phyloP scores from a whole-genome alignment of 1,139 yeast genomes.

The Pichia sp. region DNA sequence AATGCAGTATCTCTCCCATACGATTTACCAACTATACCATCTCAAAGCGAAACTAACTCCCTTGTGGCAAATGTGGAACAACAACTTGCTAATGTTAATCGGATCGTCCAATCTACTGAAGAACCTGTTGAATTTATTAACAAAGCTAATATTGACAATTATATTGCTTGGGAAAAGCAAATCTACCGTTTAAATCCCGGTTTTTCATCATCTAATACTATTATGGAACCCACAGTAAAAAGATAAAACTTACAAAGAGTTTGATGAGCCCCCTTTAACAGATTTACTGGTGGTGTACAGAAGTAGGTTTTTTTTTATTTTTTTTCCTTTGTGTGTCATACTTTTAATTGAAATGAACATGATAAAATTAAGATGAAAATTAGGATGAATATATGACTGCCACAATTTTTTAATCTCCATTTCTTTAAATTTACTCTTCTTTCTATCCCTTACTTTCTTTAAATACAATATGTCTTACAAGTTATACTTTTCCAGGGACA shows the following conservation, averaged over 20 bases:
- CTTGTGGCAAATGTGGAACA: no score
- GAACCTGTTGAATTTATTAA: no score
- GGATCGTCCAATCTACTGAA: no score
- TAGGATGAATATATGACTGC: no score
- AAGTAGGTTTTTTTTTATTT: neutral
- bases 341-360: no score
- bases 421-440: no score
- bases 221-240: constrained; percentile 24
- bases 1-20: no score
- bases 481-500: constrained; percentile 39
- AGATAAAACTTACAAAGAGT: neutral
- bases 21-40: no score
- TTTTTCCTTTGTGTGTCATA: neutral
- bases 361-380: no score
- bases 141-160: neutral
- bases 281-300: neutral
- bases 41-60: no score
- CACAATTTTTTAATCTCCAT: no score
- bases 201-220: constrained; percentile 8
- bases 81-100: no score
- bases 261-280: neutral
- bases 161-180: constrained; percentile 19
- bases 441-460: neutral
- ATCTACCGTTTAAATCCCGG: constrained; percentile 10
- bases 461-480: constrained; percentile 25